Base-by-base conservation (phyloP, 306 rosid species). In the Luffa acutangula region DNA sequence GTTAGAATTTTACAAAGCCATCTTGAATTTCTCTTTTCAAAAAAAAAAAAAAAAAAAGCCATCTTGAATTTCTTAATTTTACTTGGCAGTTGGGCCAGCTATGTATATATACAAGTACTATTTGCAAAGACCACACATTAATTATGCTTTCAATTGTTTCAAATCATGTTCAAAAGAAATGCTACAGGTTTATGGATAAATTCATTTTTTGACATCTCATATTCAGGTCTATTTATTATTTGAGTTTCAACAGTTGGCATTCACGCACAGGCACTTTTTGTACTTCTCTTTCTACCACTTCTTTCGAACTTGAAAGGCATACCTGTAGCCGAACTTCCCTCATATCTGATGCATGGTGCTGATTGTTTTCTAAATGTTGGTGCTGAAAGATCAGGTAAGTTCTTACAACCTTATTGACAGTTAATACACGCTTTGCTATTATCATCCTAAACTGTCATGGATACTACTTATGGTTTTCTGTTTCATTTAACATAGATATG, bases 341-440 rank as follows among this genome's bases (percentile, higher is more conserved):
- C 94, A 64, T 94, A 94, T 90, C 82, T 88, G 79, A 86, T 85
- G 89, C 86, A 87, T 48, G 97, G 92, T 43, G 92, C 88, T 64
- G 87, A 85, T 81, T 94, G 97, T 93, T 92, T 92, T 87, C 85
- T 92, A 74, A 90, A 94, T 81, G 79, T 87, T 78, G 96, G 97
- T 83, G 87, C 90, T 56, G 37, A 65, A 77, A 78, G 81, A 75
- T 36, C 86, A 87, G 88, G 97, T 85, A 89, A 86, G 80, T 51
- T 59, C 51, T 57, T 41, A 12, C 57, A 76, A 76, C 53, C 67
- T 76, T 56, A 52, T 15, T 37, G 45, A 39, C 52, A 10, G 4
- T 18, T 4, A 42, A 41, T 71, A 81, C 64, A 71, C 53, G 45
- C 64, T 67, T 78, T 78, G 65, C 82, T 58, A 20, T 77, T 17